These are phyloP conservation scores for Tulasnella sp. DNA, from an alignment of 768 basidiomycete genomes.

Conservation along the genomic window DNA sequence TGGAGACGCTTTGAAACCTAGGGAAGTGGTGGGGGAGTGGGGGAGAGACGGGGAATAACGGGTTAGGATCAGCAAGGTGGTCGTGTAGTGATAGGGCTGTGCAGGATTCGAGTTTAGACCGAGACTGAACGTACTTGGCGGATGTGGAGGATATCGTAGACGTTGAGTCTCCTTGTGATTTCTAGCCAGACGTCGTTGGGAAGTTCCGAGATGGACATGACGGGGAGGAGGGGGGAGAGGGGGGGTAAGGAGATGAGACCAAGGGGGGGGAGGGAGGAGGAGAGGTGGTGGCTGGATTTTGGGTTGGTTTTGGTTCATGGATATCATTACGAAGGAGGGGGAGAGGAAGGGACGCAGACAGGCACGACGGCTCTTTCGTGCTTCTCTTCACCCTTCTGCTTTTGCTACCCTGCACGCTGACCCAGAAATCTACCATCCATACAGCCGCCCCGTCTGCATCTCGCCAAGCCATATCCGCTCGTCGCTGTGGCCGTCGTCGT, in stretches of 20 bases:
- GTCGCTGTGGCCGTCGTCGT: neutral
- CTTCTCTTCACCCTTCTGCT: neutral
- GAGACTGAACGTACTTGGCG: neutral
- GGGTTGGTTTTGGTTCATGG: neutral
- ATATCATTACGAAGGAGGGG: neutral
- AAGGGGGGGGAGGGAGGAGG: neutral
- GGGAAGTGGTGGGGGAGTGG: neutral
- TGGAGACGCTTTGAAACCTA: constrained; percentile 12
- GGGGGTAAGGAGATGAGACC: neutral
- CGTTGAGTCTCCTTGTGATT: constrained; percentile 8
- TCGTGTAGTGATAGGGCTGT: neutral
- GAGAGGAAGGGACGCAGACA: constrained; percentile 8
- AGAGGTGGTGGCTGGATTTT: neutral
- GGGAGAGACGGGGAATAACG: neutral
- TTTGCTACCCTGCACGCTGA: neutral
- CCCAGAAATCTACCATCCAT: neutral
- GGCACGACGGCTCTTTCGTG: constrained; percentile 6
- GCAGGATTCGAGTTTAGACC: neutral
- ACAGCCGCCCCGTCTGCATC: too few species aligned
- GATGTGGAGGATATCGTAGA: constrained; percentile 12
- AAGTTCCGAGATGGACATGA: neutral
- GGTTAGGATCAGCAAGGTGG: neutral
- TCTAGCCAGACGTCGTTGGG: constrained; percentile 12
- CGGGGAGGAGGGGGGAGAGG: neutral
- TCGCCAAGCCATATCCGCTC: neutral